Percentiles rank a stretch among this genome's conserved stretches.
Evolutionary conservation across 176 grass and related monocot species (phyloP).

Genomic region (Oryza officinalis): DNA sequence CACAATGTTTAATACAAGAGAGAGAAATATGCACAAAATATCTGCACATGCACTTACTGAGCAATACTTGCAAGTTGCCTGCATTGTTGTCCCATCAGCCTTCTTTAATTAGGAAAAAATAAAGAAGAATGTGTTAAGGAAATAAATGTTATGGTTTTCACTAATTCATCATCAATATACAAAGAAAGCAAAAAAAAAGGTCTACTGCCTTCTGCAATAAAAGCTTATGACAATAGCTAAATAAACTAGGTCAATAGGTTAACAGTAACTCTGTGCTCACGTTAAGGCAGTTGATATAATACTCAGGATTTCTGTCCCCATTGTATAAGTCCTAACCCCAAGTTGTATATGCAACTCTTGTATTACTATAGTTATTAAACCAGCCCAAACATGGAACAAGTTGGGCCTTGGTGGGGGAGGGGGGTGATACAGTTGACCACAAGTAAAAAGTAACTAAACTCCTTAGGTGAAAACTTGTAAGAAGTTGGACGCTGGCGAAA

Average conservation of each 20-base stretch:
- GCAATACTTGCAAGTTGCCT: constrained; percentile 79
- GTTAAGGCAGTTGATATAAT: neutral
- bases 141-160: constrained; percentile 25
- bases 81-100: constrained; percentile 30
- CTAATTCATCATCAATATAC: neutral
- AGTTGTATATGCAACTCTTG: neutral
- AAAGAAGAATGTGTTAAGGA: constrained; percentile 30
- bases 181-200: constrained; percentile 3
- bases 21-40: constrained; percentile 33
- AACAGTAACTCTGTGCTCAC: neutral
- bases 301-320: neutral
- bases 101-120: constrained; percentile 45
- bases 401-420: neutral
- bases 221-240: neutral
- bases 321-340: neutral
- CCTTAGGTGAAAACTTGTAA: neutral
- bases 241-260: neutral
- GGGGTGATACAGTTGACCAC: neutral
- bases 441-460: neutral
- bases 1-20: constrained; percentile 33
- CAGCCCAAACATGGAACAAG: neutral
- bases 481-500: neutral
- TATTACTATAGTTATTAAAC: neutral
- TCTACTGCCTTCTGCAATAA: neutral
- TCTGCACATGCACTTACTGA: constrained; percentile 61